These are phyloP conservation scores for Xenosphaeropsis pyriputrescens DNA, from an alignment of 2,329 filamentous ascomycete species.

Conservation along the genomic window DNA sequence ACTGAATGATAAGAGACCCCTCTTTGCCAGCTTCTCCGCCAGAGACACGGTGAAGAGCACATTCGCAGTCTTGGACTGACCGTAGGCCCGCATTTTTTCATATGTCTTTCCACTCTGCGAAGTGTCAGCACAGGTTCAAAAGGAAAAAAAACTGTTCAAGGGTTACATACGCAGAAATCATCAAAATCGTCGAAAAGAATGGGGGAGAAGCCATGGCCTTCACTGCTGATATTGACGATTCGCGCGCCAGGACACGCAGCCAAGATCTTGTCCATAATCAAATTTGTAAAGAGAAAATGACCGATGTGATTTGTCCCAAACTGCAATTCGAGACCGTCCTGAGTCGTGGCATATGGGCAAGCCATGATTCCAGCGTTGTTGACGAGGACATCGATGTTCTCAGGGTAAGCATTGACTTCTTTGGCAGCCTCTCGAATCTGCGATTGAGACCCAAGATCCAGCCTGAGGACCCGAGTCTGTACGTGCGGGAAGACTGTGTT, in stretches of 20 bases:
- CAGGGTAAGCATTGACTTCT: conserved; percentile 1
- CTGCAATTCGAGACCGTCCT: conserved; percentile 5
- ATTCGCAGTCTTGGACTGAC: conserved; percentile 27
- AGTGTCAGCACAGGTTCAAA: not conserved
- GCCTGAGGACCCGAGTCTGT: conserved; percentile 10
- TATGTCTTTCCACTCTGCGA: conserved; percentile 2
- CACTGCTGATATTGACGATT: conserved; percentile 3
- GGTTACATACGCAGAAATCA: not conserved
- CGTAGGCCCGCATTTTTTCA: conserved; percentile 22
- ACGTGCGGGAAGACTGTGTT: not conserved
- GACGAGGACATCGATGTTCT: conserved; percentile 2
- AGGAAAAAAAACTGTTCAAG: not conserved
- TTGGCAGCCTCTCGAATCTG: conserved; percentile 15
- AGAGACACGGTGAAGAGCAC: conserved; percentile 8
- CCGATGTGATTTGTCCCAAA: conserved; percentile 3
- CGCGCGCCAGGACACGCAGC: not conserved
- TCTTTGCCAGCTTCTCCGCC: conserved; percentile 1
- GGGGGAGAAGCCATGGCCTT: not conserved
- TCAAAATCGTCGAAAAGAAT: conserved; percentile 3
- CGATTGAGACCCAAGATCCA: conserved; percentile 19
- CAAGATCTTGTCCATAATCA: conserved; percentile 1
- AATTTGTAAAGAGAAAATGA: conserved; percentile 4
- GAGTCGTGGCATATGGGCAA: not conserved
- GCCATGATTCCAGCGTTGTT: conserved; percentile 6
- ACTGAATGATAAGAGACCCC: not conserved